phyloP scores from a whole-genome alignment of 169 alveolate species.

The Amoebophrya sp. region DNA sequence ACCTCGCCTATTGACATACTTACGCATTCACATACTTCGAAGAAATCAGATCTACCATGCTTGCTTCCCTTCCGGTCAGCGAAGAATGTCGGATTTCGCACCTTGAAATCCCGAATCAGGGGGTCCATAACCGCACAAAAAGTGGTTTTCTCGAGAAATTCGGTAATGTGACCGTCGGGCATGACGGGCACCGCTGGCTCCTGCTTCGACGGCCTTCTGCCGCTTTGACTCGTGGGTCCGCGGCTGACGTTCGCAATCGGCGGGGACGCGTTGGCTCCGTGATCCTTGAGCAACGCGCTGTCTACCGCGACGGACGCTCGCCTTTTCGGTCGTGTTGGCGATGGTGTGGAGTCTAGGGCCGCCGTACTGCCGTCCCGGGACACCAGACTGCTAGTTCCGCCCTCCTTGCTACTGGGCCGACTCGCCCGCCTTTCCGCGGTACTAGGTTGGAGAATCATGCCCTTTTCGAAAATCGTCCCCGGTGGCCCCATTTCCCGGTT shows the following conservation, averaged over 20 bases:
- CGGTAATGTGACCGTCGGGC: not conserved
- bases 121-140: not conserved
- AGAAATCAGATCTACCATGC: no score
- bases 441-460: not conserved
- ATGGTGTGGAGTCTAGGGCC: no score
- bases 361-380: no score
- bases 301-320: not conserved
- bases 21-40: no score
- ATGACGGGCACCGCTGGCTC: not conserved
- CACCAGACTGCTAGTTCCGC: not conserved
- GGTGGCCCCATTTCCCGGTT: not conserved
- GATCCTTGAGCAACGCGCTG: no score
- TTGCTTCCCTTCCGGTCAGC: no score
- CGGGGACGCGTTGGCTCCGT: not conserved
- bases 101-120: not conserved
- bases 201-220: not conserved
- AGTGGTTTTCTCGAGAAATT: not conserved
- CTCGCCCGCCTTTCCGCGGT: not conserved
- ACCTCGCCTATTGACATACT: no score
- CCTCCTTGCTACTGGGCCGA: not conserved
- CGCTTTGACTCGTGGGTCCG: not conserved
- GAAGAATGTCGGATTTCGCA: not conserved
- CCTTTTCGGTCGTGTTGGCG: no score
- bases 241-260: not conserved
- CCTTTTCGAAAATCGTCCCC: not conserved